Evolutionary conservation across 768 basidiomycete genomes (phyloP), one percentile per base, ranked within the genome.

Genomic region (Cystobasidium ongulense): DNA sequence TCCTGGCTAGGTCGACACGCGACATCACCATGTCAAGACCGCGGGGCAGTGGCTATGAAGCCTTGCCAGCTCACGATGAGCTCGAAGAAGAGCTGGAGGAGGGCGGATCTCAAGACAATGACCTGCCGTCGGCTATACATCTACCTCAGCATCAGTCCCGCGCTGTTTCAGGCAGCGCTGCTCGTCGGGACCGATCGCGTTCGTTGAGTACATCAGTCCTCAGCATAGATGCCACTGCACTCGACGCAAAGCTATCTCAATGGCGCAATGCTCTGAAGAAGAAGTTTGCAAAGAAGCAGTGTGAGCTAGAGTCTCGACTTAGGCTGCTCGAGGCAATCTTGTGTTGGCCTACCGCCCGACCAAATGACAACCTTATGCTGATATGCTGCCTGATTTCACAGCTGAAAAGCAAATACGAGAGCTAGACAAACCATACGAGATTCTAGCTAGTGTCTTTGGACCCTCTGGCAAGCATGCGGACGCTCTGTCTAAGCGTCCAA

Each of bases 381-480:
- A 25, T 33, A 36, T 52, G 18, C 25, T 31, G 13, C 43, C 31
- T n/a, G n/a, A n/a, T n/a, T n/a, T n/a, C 52, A 0, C 11, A 33
- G n/a, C 71, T 8, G 27, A 23, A 11, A 59, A 35, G 25, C 31
- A 11, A 11, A 18, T 13, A 29, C 33, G 50, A 8, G 53, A 71
- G 15, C 1, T 36, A 23, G 31, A 31, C 53, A 36, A 33, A n/a
- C 68, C 68, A 13, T 54, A 57, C 68, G 68, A 71, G 53, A 52
- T 71, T 15, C 76, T 80, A 5, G 81, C 82, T 39, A 73, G 80
- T 17, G 78, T 81, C 33, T 71, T 71, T 50, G 77, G 76, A 50
- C 80, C 82, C 33, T 78, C 80, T 57, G 84, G 78, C 39, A 80
- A 80, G 63, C 85, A 86, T 79, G 75, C 84, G 81, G 57, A 23